Percentiles rank a stretch among this genome's conserved stretches.
Conservation (phyloP, 805 yeast genomes). For the Ogataea ganodermae region DNA sequence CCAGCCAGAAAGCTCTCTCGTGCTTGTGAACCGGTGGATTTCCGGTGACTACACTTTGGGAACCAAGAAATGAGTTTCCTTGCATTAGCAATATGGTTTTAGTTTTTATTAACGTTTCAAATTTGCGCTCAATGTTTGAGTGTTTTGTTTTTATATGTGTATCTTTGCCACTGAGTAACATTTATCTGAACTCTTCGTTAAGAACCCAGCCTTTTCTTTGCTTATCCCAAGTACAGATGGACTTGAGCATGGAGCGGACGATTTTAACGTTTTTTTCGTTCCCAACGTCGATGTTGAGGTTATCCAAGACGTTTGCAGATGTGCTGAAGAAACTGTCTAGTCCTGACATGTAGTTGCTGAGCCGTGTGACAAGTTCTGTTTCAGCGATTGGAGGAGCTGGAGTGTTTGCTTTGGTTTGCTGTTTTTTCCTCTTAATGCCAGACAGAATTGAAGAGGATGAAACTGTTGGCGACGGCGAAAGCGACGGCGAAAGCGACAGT, state of each 20-base stretch:
- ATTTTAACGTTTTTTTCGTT: constrained; percentile 58
- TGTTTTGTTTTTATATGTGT: background rate
- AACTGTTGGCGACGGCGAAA: constrained; percentile 16
- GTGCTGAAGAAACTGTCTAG: constrained; percentile 34
- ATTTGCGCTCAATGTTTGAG: background rate
- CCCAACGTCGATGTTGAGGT: constrained; percentile 36
- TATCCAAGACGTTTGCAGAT: constrained; percentile 32
- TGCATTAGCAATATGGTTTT: too few species aligned
- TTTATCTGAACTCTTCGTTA: constrained; percentile 50
- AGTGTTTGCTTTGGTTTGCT: constrained; percentile 4
- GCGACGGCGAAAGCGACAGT: constrained; percentile 1
- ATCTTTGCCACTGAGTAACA: too few species aligned
- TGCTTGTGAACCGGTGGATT: constrained; percentile 77
- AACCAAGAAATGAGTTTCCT: constrained; percentile 25
- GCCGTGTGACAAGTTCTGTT: constrained; percentile 21
- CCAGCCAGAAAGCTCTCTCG: constrained; percentile 72
- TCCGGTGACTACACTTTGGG: constrained; percentile 50
- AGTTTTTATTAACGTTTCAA: too few species aligned
- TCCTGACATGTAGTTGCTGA: constrained; percentile 33
- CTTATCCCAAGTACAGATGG: constrained; percentile 70
- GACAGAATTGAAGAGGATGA: constrained; percentile 54
- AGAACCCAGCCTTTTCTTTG: constrained; percentile 62
- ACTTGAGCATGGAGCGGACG: constrained; percentile 66
- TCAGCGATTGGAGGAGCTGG: constrained; percentile 10
- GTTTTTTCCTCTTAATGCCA: constrained; percentile 42